phyloP scores from a whole-genome alignment of 129 eudicot genomes.

The Oenanthe sinensis region DNA sequence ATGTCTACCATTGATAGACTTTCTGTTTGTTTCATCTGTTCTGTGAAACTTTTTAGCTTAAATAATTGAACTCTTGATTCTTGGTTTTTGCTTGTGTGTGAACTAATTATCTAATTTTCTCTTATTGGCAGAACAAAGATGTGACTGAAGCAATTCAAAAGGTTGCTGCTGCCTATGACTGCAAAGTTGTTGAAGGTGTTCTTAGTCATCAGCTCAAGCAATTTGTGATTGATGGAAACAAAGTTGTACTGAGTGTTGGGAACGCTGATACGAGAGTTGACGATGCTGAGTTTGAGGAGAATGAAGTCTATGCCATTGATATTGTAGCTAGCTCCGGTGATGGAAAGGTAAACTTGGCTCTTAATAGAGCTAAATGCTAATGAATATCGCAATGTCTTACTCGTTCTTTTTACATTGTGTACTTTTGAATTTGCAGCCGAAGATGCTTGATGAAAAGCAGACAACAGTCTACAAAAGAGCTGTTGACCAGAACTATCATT shows the following conservation, averaged over 20 bases:
- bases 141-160: slow-evolving; percentile 87
- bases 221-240: slow-evolving; percentile 92
- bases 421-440: slow-evolving; percentile 51
- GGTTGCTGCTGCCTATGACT: slow-evolving; percentile 83
- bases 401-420: background rate
- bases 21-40: background rate
- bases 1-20: background rate
- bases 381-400: background rate
- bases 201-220: slow-evolving; percentile 90
- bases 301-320: slow-evolving; percentile 82
- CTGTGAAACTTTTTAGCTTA: background rate
- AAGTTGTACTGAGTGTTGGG: slow-evolving; percentile 70
- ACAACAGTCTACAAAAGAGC: slow-evolving; percentile 91
- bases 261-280: slow-evolving; percentile 85
- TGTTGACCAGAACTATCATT: slow-evolving; percentile 76
- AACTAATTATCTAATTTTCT: background rate
- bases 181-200: slow-evolving; percentile 93
- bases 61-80: background rate
- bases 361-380: background rate
- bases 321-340: slow-evolving; percentile 95
- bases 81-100: background rate
- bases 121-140: slow-evolving; percentile 57
- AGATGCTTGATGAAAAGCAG: slow-evolving; percentile 85
- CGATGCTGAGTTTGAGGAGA: slow-evolving; percentile 91
- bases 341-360: slow-evolving; percentile 48